These are phyloP conservation scores for Xylariomycetidae sp. DNA, from an alignment of 2,329 filamentous ascomycete species.

Conservation along the genomic window DNA sequence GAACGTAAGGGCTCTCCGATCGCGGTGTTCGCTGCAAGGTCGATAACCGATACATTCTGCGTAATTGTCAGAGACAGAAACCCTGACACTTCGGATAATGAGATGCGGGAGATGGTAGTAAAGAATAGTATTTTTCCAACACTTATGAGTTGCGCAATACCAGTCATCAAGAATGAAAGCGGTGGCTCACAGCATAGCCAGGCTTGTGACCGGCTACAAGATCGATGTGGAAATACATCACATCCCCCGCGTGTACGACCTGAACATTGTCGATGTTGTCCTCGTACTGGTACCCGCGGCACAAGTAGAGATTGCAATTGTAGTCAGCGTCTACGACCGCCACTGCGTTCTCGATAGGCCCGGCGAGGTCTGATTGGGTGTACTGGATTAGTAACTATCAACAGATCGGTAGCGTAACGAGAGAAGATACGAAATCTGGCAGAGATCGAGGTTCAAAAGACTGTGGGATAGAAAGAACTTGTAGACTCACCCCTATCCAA, in stretches of 20 bases:
- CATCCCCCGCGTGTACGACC: slow-evolving; percentile 27
- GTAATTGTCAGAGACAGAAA: too few relatives aligned
- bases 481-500: slow-evolving; percentile 14
- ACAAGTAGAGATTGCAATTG: slow-evolving; percentile 23
- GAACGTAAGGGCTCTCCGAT: slow-evolving; percentile 43
- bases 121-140: too few relatives aligned
- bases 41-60: slow-evolving; percentile 45
- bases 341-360: slow-evolving; percentile 25
- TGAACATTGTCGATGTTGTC: slow-evolving; percentile 25
- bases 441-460: too few relatives aligned
- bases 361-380: slow-evolving; percentile 14
- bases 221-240: slow-evolving; percentile 32
- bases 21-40: slow-evolving; percentile 39
- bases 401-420: too few relatives aligned
- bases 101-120: too few relatives aligned
- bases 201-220: slow-evolving; percentile 34
- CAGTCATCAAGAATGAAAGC: background rate
- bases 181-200: slow-evolving; percentile 20
- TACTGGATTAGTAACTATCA: background rate
- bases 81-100: too few relatives aligned
- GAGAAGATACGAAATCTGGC: too few relatives aligned
- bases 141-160: too few relatives aligned
- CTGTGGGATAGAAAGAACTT: too few relatives aligned
- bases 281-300: slow-evolving; percentile 27
- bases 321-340: slow-evolving; percentile 15